Percentiles rank a stretch among this genome's conserved stretches.
These are phyloP conservation scores for Phoma sp. DNA, from an alignment of 2,329 filamentous ascomycete genomes.

Conservation along the genomic window DNA sequence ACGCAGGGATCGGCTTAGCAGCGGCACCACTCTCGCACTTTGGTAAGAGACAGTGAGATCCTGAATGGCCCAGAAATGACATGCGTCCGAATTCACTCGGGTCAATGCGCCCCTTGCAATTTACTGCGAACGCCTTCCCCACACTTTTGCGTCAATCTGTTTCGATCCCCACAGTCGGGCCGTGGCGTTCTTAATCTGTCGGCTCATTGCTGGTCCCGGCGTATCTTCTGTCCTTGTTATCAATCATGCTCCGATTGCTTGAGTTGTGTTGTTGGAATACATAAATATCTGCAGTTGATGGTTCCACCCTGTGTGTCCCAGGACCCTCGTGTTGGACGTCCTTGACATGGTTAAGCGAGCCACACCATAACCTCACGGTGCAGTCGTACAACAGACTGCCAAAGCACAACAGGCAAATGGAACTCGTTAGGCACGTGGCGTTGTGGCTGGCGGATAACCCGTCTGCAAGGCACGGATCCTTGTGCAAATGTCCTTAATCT, in stretches of 20 bases:
- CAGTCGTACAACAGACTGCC: conserved; percentile 9
- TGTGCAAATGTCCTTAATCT: background rate
- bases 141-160: conserved; percentile 14
- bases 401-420: conserved; percentile 1
- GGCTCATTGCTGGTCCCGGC: background rate
- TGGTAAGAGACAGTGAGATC: background rate
- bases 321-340: background rate
- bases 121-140: conserved; percentile 21
- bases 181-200: conserved; percentile 1
- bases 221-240: background rate
- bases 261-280: background rate
- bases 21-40: conserved; percentile 23
- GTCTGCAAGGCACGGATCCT: conserved; percentile 12
- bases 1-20: conserved; percentile 45
- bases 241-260: background rate
- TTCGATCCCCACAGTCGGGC: conserved; percentile 16
- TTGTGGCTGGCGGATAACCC: conserved; percentile 18
- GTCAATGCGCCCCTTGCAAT: conserved; percentile 21
- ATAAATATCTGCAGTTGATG: background rate
- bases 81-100: conserved; percentile 12
- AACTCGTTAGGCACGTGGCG: conserved; percentile 11
- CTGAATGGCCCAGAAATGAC: conserved; percentile 3
- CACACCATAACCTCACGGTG: background rate
- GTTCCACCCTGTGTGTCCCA: background rate
- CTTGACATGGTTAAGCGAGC: conserved; percentile 1